Evolutionary conservation across 2,329 filamentous ascomycete species (phyloP), one percentile per base, ranked within the genome.

Genomic region (Chaetomium olivaceum): DNA sequence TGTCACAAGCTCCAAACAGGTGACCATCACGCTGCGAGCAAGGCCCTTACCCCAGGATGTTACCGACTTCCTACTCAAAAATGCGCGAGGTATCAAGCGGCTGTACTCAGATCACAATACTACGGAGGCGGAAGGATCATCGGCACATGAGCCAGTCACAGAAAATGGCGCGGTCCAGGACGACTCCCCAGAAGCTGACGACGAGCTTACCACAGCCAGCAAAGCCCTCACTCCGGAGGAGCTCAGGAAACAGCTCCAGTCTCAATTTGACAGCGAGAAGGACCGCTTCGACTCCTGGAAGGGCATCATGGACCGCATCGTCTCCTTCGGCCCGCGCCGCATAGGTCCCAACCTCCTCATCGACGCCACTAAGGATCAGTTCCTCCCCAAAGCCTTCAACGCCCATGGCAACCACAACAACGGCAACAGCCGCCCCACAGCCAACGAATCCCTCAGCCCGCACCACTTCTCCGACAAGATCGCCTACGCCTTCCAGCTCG

Each of bases 401-500:
- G 75, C 76, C 50, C 77, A 78, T 52, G 64, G 71, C 55, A 64
- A 64, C 29, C 43, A 63, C 43, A 64, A 65, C 29, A 6, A 16
- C 39, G 33, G 25, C 31, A 63, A 71, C 6, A 68, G 69, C 46
- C 69, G 74, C 25, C 80, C 79, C 3, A 76, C 78, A 7, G 79
- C 80, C 3, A 80, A 81, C 57, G 83, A 86, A 63, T 77, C 79
- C 58, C 78, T 90, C 51, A 79, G 83, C 62, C 82, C 89, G 4
- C 83, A 83, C 58, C 90, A 95, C 73, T 89, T 98, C 70, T 87
- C 89, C 64, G 94, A 98, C 80, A 98, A 96, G 76, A 91, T 98
- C 69, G 83, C 87, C 9, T 93, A 99, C 76, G 93, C 92, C 57
- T 99, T 99, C 83, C 95, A 99, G 76, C 89, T 98, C 19, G 91